Base-by-base conservation (phyloP, 2,329 filamentous ascomycete species). In the Colletotrichum phormii region DNA sequence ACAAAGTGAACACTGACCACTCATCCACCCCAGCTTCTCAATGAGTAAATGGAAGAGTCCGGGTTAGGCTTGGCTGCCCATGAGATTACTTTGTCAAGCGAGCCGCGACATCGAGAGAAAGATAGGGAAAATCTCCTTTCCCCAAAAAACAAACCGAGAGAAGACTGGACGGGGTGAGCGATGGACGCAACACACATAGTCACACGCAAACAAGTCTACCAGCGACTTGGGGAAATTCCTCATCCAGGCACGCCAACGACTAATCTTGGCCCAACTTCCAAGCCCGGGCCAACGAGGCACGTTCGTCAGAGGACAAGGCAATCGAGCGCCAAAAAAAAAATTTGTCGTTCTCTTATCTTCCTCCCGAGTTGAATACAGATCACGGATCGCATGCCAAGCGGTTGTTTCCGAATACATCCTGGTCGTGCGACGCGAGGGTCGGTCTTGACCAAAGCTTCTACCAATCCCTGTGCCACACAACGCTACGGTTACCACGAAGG, bases 341-440 rank as follows among this genome's bases (percentile, higher is more conserved):
- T n/a, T n/a, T 46, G 24, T 26, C 37, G 15, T 61, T 9, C 24
- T 29, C 22, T 61, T n/a, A 24, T 22, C 35, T 31, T 12, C 24
- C 31, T 33, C 29, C 55, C 55, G 42, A 51, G 37, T 33, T 37
- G 46, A 12, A 53, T n/a, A 37, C 49, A 29, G 59, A 64, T 64
- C 70, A 69, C 65, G 70, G 65, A 72, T 72, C 68, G 70, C 65
- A 59, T 53, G 69, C 70, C 70, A 69, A 72, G 70, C 65, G 70
- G 65, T 69, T 72, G 70, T 72, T 72, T 72, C 70, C 70, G 53
- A 69, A 42, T 13, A 22, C 59, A 72, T 72, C 70, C 70, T 49
- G 62, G 70, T 72, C 70, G 65, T 72, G 59, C 65, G 65, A 72
- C 65, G 70, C 70, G 70, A 72, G 70, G 42, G 59, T 64, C 70